Evolutionary conservation across 108 stramenopile genomes (phyloP), one percentile per base, ranked within the genome.

Genomic region (Poteriospumella lacustris): DNA sequence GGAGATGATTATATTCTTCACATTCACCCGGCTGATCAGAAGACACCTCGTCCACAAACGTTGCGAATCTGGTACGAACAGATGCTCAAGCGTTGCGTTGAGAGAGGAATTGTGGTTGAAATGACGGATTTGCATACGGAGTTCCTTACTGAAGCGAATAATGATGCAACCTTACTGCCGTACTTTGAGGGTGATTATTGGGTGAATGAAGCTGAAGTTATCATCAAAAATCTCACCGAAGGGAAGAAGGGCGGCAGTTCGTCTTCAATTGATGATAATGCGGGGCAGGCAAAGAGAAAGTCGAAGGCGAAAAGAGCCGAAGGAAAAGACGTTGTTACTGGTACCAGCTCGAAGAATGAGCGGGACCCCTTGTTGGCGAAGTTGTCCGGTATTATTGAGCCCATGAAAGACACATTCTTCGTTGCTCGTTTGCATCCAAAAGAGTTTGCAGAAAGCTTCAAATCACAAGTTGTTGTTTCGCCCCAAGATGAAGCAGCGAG

Each of bases 141-240:
- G 58, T 97, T 94, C 82, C 95, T 96, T 79, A 78, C 28, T 2
- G 78, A 81, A 40, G 43, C 82, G n/a, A 68, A 79, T 9, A 62
- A 75, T 39, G 81, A 82, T 68, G 79, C 92, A 3, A 88, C 92
- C 64, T 77, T 73, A 24, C 87, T 99, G 19, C 97, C 97, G 1
- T 97, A 99, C 85, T 91, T 99, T 85, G 97, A 99, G 59, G 97
- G 97, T 42, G 96, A 96, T 80, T 99, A 99, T 80, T 99, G 96
- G 87, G 92, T 92, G 31, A 96, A 91, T 12, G 97, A 97, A 76
- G 93, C 92, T 28, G 97, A 99, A 82, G 95, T 95, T 79, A 92
- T 96, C 79, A 96, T 97, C 84, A 93, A 94, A 78, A 93, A 93
- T 41, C 86, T 95, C 40, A 91, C 92, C 39, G 92, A 92, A 80